Percentiles rank a stretch among this genome's conserved stretches.
phyloP scores from a whole-genome alignment of 106 monocot genomes.

The Narthecium ossifragum region DNA sequence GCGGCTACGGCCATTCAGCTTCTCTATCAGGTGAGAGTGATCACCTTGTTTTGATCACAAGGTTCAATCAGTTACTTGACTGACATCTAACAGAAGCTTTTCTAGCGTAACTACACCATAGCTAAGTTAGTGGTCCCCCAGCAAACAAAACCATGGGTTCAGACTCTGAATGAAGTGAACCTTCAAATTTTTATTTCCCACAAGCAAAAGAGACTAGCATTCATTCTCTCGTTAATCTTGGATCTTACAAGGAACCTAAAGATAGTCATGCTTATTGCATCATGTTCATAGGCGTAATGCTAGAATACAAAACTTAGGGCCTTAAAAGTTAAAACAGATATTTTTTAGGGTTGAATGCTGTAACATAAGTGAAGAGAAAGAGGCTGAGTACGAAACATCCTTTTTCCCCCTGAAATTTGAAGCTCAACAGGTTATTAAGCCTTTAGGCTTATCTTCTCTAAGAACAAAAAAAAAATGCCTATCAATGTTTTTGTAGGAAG shows the following conservation, averaged over 20 bases:
- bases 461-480: not conserved
- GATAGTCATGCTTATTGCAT: no score
- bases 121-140: not conserved
- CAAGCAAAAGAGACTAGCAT: not conserved
- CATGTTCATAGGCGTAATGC: no score
- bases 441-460: not conserved
- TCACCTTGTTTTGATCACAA: not conserved
- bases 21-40: conserved; percentile 39
- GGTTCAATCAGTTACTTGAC: not conserved
- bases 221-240: no score
- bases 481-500: not conserved
- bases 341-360: no score
- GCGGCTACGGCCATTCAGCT: conserved; percentile 61
- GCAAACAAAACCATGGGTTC: not conserved
- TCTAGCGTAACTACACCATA: no score
- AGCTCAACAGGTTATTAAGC: not conserved
- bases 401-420: not conserved
- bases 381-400: not conserved
- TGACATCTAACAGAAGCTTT: no score
- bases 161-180: not conserved
- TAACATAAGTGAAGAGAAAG: no score
- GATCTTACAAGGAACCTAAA: no score
- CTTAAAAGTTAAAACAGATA: no score
- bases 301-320: no score
- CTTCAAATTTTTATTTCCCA: not conserved